Conservation (phyloP, 2,329 filamentous ascomycete genomes). For the Botrytis fragariae region DNA sequence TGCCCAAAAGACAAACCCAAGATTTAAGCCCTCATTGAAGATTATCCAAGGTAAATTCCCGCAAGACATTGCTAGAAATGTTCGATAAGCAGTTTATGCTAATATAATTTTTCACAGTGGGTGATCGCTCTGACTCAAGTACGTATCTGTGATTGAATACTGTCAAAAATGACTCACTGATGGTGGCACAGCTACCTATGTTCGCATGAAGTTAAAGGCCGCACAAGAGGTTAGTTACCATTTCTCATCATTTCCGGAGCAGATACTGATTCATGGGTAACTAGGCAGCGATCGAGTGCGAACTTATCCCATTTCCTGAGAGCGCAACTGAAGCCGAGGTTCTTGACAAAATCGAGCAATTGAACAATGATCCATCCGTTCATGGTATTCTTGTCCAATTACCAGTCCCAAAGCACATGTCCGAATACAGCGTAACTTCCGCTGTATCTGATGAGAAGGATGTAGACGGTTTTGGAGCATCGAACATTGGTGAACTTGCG, state of each 20-base stretch:
- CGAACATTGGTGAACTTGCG: slow-evolving; percentile 93
- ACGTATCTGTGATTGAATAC: slow-evolving; percentile 41
- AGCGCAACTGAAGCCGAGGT: slow-evolving; percentile 81
- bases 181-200: slow-evolving; percentile 73
- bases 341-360: slow-evolving; percentile 72
- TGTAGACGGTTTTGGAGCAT: slow-evolving; percentile 92
- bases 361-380: slow-evolving; percentile 83
- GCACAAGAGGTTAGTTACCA: slow-evolving; percentile 70
- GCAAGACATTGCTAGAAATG: background rate
- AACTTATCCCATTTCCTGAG: slow-evolving; percentile 79
- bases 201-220: slow-evolving; percentile 99
- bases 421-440: slow-evolving; percentile 86
- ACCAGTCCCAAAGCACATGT: slow-evolving; percentile 83
- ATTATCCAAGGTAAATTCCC: slow-evolving; percentile 80
- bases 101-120: slow-evolving; percentile 56
- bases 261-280: slow-evolving; percentile 21
- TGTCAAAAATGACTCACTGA: slow-evolving; percentile 7
- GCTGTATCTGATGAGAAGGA: slow-evolving; percentile 92
- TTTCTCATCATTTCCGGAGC: slow-evolving; percentile 20
- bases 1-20: slow-evolving; percentile 77
- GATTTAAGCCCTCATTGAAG: slow-evolving; percentile 85
- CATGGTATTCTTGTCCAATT: slow-evolving; percentile 94
- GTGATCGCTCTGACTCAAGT: slow-evolving; percentile 90
- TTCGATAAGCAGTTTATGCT: slow-evolving; percentile 20
- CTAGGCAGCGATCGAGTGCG: slow-evolving; percentile 87